These are phyloP conservation scores for Bryoerythrophyllum caledonicum DNA, from an alignment of 225 moss, liverwort and hornwort genomes.

Conservation along the genomic window DNA sequence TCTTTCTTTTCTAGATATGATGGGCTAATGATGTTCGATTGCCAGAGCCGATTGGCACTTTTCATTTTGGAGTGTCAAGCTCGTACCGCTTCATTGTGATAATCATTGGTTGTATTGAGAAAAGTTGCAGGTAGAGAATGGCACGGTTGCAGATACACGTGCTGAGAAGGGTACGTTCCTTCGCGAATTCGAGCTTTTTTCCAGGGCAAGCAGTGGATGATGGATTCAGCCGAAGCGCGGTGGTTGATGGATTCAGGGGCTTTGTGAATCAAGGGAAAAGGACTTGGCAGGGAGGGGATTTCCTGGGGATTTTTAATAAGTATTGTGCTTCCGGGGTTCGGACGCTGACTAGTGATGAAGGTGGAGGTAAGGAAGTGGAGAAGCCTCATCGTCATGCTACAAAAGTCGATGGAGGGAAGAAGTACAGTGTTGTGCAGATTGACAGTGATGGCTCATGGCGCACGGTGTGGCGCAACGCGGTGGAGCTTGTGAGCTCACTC, in stretches of 20 bases:
- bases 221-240: too few species aligned
- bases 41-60: background rate
- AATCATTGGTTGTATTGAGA: background rate
- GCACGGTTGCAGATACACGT: conserved; percentile 39
- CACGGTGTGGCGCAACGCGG: conserved; percentile 48
- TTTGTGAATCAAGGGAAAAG: conserved; percentile 1
- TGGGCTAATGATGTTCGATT: background rate
- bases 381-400: conserved; percentile 40
- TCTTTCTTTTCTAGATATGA: background rate
- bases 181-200: conserved; percentile 16
- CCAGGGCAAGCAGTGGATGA: background rate
- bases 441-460: conserved; percentile 54
- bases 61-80: background rate
- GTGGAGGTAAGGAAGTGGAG: conserved; percentile 11
- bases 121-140: conserved; percentile 30
- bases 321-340: conserved; percentile 23
- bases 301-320: too few species aligned
- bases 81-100: background rate
- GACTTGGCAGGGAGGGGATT: conserved; percentile 20
- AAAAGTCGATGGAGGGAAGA: conserved; percentile 55
- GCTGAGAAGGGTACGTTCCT: conserved; percentile 34
- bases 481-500: conserved; percentile 44
- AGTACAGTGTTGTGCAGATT: conserved; percentile 52
- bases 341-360: conserved; percentile 22
- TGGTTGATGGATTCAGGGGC: background rate